These are phyloP conservation scores for Lichtheimia hyalospora DNA, from an alignment of 371 early-diverging fungal species.

Conservation along the genomic window DNA sequence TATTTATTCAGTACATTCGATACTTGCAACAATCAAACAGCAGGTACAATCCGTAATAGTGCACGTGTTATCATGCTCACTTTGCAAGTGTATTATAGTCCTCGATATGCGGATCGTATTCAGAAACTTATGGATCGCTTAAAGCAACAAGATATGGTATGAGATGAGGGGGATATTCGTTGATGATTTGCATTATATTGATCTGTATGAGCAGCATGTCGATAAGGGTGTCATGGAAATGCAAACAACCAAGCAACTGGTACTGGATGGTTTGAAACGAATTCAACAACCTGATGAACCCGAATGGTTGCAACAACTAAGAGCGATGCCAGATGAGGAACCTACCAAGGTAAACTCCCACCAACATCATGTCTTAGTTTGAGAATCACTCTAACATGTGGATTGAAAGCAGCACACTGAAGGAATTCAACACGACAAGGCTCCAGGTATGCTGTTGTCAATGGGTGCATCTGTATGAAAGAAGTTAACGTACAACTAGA, in stretches of 20 bases:
- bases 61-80: neutral
- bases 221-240: slow-evolving; percentile 33
- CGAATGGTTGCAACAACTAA: slow-evolving; percentile 30
- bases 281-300: slow-evolving; percentile 34
- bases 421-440: too few species aligned
- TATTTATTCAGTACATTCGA: neutral
- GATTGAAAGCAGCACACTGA: too few species aligned
- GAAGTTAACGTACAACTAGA: too few species aligned
- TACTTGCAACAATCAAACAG: slow-evolving; percentile 1
- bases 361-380: too few species aligned
- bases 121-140: neutral
- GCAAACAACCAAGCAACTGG: slow-evolving; percentile 25
- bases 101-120: neutral
- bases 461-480: too few species aligned
- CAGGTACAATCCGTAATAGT: neutral
- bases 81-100: neutral
- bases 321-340: neutral
- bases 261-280: slow-evolving; percentile 25
- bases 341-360: neutral
- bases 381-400: too few species aligned
- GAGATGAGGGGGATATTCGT: neutral
- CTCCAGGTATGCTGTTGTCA: too few species aligned
- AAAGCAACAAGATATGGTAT: slow-evolving; percentile 2
- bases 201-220: slow-evolving; percentile 18
- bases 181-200: neutral